Evolutionary conservation across 202 grass and related monocot species (phyloP).

Genomic region (Eragrostis tef): DNA sequence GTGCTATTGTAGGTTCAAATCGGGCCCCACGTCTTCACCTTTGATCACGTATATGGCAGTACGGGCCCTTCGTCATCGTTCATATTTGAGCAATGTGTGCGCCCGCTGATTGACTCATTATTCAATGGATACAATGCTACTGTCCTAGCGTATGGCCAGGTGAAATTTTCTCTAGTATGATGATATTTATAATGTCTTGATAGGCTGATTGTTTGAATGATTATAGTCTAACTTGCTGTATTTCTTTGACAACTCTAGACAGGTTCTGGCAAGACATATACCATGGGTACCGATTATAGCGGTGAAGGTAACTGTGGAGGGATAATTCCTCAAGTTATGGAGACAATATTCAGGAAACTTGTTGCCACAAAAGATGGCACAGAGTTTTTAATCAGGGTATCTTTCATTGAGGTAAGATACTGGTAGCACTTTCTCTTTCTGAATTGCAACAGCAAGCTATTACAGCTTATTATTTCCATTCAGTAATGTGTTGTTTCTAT

Average conservation of each 20-base stretch:
- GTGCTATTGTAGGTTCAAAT: slow-evolving; percentile 74
- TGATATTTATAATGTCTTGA: slow-evolving; percentile 21
- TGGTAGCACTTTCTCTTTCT: neutral
- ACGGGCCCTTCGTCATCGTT: slow-evolving; percentile 58
- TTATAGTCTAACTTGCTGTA: slow-evolving; percentile 34
- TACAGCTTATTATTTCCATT: slow-evolving; percentile 15
- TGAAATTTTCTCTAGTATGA: slow-evolving; percentile 36
- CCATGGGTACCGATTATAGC: slow-evolving; percentile 86
- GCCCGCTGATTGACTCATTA: slow-evolving; percentile 71
- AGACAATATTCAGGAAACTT: slow-evolving; percentile 84
- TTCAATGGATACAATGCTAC: slow-evolving; percentile 91
- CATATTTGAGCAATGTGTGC: slow-evolving; percentile 80
- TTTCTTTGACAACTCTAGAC: slow-evolving; percentile 60
- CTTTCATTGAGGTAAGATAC: slow-evolving; percentile 85
- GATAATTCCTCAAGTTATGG: slow-evolving; percentile 97
- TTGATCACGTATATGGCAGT: slow-evolving; percentile 78
- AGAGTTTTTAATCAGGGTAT: slow-evolving; percentile 85
- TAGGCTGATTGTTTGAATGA: slow-evolving; percentile 7
- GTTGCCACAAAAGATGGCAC: slow-evolving; percentile 54
- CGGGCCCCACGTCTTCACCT: slow-evolving; percentile 80
- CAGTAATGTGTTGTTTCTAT: slow-evolving; percentile 17
- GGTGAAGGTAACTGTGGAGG: slow-evolving; percentile 68
- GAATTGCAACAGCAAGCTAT: slow-evolving; percentile 21
- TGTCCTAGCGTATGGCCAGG: slow-evolving; percentile 94
- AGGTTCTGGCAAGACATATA: slow-evolving; percentile 94